Conservation (phyloP, 2,329 filamentous ascomycete genomes). For the Erysiphe pulchra region DNA sequence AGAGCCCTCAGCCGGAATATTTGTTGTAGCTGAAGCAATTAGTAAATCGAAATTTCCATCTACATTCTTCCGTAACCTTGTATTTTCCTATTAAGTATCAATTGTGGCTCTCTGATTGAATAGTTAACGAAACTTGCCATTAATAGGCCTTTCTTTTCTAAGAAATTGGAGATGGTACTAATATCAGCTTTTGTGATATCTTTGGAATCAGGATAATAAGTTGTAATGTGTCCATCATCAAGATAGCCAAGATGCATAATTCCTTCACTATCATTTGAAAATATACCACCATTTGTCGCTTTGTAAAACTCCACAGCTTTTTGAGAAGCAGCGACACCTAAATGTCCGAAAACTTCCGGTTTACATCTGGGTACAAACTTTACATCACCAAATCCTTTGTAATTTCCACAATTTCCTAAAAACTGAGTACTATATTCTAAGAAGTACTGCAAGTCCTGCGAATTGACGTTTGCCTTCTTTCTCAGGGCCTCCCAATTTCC, state of each 20-base stretch:
- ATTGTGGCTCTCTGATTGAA: background rate
- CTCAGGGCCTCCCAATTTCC: conserved; percentile 44
- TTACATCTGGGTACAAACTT: conserved; percentile 57
- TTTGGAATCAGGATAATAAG: conserved; percentile 57
- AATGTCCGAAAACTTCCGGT: conserved; percentile 33
- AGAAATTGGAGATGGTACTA: conserved; percentile 41
- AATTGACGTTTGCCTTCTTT: conserved; percentile 5
- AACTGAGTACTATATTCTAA: conserved; percentile 58
- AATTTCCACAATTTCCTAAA: conserved; percentile 55
- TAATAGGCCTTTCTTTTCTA: conserved; percentile 44
- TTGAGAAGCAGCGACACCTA: conserved; percentile 28
- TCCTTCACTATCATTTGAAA: conserved; percentile 34
- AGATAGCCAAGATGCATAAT: conserved; percentile 55
- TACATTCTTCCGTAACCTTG: conserved; percentile 39
- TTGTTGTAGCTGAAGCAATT: conserved; percentile 41
- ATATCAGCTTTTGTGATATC: conserved; percentile 54
- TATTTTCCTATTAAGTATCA: conserved; percentile 34
- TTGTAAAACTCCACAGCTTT: conserved; percentile 39
- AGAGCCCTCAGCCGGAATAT: conserved; percentile 33
- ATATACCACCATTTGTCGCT: conserved; percentile 45
- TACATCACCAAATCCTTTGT: conserved; percentile 66
- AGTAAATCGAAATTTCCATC: conserved; percentile 43
- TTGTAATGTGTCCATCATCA: conserved; percentile 51
- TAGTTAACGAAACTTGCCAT: conserved; percentile 14
- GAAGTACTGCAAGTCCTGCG: conserved; percentile 39